Base-by-base conservation (phyloP, 2,329 filamentous ascomycete species). In the Beauveria varroae region DNA sequence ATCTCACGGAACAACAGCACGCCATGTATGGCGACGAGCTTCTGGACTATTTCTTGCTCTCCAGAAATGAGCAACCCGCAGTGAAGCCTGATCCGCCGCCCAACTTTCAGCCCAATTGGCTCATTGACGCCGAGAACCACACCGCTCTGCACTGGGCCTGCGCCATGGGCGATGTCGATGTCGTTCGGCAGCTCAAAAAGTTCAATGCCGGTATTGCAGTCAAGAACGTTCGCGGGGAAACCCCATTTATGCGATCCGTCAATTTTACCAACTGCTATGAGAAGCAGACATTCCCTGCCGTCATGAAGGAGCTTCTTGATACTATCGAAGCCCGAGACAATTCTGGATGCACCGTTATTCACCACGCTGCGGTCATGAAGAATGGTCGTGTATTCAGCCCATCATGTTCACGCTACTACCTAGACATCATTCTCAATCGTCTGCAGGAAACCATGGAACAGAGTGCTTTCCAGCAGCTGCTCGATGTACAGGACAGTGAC, bases 181-280 rank as follows among this genome's bases (percentile, higher is more conserved):
- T 98, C 18, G 91, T 97, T 64, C 91, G 88, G 72, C 89, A 96
- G 72, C 80, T 99, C 20, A 88, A 95, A 67, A 83, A 86, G 46
- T 91, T 93, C 63, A 88, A 90, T 47, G 92, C 93, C 12, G 86
- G 86, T 63, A 80, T 91, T 18, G 84, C 86, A 34, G 86, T 87
- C 3, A 82, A 88, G 59, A 93, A 92, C 61, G 76, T 84, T 50
- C 80, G 86, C 22, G 88, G 89, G 62, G 93, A 98, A 75, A 98
- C 95, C 0, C 93, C 95, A 0, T 84, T 99, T 41, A 97, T 99
- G 85, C 88, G 93, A 49, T 90, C 91, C 6, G 93, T 98, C 61
- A 85, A 96, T 71, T 99, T 98, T 74, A 98, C 93, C 51, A 99
- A 99, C 74, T 96, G 95, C 72, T 95, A 88, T 73, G 95, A 98